Evolutionary conservation across 2,329 filamentous ascomycete genomes (phyloP), one percentile per base, ranked within the genome.

Genomic region (Byssochlamys sp.): DNA sequence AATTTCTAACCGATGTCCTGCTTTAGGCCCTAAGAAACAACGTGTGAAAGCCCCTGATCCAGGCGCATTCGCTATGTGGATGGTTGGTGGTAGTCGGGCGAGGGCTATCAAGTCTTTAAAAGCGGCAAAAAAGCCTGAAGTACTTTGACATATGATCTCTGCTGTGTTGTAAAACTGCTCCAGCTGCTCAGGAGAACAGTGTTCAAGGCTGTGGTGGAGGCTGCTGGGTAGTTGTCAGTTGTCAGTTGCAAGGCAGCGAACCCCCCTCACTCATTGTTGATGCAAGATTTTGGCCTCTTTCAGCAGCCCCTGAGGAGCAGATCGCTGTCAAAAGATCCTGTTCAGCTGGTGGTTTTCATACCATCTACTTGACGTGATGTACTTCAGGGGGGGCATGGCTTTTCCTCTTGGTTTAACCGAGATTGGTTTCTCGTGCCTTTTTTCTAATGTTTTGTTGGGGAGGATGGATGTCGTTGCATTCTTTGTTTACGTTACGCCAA

Each of bases 51-150:
- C 59, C 31, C 58, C 58, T 3, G 65, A 68, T 52, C 72, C 72
- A 19, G 67, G 70, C 12, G 68, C 70, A 19, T 74, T 78, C 59
- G 71, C 75, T 2, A 69, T 69, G 64, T 78, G 76, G 76, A 73
- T 78, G 73, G 67, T 75, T 53, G 76, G 76, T 49, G 65, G 67
- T 48, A 66, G 69, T 55, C 61, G 64, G 53, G 60, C 61, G 50
- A 65, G 64, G 52, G 55, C 62, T n/a, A 66, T 65, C 60, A 66
- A 72, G 69, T 63, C 71, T 70, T 73, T 73, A 73, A 79, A 78
- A 72, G 70, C 62, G 69, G 71, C 68, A 71, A 77, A 77, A 73
- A 78, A 76, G 72, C 70, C 74, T 70, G 73, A 75, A 66, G 63
- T 66, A 60, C 62, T 66, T 62, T 65, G 65, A 59, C 65, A 71